phyloP scores from a whole-genome alignment of 805 yeast species.

The Candida verbasci region DNA sequence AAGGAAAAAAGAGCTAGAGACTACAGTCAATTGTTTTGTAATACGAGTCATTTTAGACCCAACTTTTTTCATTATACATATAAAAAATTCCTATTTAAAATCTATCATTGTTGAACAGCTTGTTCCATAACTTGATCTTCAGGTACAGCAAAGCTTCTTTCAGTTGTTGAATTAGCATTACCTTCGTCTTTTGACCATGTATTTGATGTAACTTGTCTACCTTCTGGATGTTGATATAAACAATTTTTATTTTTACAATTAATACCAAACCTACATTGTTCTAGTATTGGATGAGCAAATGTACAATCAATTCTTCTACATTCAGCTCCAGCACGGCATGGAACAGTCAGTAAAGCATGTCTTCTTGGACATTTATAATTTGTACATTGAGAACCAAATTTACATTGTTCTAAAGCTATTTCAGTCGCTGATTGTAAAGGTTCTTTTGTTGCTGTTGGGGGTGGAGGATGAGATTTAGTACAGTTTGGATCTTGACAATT shows the following conservation, averaged over 20 bases:
- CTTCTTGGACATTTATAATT: constrained; percentile 76
- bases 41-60: too few relatives aligned
- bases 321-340: constrained; percentile 78
- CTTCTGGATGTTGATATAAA: constrained; percentile 76
- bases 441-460: constrained; percentile 43
- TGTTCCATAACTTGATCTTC: constrained; percentile 70
- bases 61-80: constrained; percentile 8
- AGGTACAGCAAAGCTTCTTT: constrained; percentile 73
- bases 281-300: constrained; percentile 77
- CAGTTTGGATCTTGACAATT: constrained; percentile 60
- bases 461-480: constrained; percentile 79
- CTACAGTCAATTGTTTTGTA: too few relatives aligned
- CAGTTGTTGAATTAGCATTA: constrained; percentile 33
- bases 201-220: constrained; percentile 41
- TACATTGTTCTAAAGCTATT: constrained; percentile 70
- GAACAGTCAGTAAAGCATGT: constrained; percentile 69
- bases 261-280: constrained; percentile 75
- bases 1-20: too few relatives aligned
- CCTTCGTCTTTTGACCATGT: constrained; percentile 31
- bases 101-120: constrained; percentile 30
- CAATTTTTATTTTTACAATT: constrained; percentile 72
- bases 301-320: constrained; percentile 80
- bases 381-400: constrained; percentile 71
- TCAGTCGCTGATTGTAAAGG: constrained; percentile 10
- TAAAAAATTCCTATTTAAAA: constrained; percentile 8